A percentile compares a stretch with the other conserved stretches of the same genome.
phyloP scores from a whole-genome alignment of 2,329 filamentous ascomycete genomes.

The Parastagonospora avenae region DNA sequence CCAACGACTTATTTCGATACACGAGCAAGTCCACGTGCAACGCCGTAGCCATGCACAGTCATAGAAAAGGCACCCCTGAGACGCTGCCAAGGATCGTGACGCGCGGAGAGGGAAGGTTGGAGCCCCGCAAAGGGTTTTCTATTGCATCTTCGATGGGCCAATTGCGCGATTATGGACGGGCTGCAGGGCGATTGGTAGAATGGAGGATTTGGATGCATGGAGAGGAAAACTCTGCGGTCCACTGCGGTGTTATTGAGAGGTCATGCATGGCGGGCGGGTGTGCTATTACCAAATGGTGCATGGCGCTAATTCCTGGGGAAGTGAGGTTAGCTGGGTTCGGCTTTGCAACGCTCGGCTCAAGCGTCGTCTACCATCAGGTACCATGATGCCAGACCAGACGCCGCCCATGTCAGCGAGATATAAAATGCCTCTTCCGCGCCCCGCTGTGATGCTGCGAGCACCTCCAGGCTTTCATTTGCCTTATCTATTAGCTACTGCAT shows the following conservation, averaged over 20 bases:
- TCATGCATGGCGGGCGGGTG: slow-evolving; percentile 1
- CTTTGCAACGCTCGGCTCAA: too few species aligned
- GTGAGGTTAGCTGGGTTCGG: background rate
- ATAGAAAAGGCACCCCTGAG: slow-evolving; percentile 12
- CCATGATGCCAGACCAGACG: background rate
- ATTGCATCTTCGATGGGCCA: background rate
- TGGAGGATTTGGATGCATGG: background rate
- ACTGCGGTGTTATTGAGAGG: background rate
- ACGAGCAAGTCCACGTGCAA: slow-evolving; percentile 29
- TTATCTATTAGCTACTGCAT: slow-evolving; percentile 3
- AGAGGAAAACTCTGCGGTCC: slow-evolving; percentile 4
- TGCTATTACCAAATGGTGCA: background rate
- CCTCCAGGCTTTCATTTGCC: background rate
- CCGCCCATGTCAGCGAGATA: background rate
- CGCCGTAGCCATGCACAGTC: slow-evolving; percentile 34
- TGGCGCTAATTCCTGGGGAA: slow-evolving; percentile 21
- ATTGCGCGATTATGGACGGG: slow-evolving; percentile 15
- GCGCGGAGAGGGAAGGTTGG: slow-evolving; percentile 12
- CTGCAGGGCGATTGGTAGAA: slow-evolving; percentile 10
- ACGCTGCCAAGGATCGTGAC: slow-evolving; percentile 39
- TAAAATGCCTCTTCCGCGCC: too few species aligned
- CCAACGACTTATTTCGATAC: slow-evolving; percentile 8
- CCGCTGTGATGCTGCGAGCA: background rate
- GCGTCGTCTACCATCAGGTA: background rate
- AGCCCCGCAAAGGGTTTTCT: background rate